Conservation (phyloP, 768 basidiomycete genomes). For the Baorangia bicolor region DNA sequence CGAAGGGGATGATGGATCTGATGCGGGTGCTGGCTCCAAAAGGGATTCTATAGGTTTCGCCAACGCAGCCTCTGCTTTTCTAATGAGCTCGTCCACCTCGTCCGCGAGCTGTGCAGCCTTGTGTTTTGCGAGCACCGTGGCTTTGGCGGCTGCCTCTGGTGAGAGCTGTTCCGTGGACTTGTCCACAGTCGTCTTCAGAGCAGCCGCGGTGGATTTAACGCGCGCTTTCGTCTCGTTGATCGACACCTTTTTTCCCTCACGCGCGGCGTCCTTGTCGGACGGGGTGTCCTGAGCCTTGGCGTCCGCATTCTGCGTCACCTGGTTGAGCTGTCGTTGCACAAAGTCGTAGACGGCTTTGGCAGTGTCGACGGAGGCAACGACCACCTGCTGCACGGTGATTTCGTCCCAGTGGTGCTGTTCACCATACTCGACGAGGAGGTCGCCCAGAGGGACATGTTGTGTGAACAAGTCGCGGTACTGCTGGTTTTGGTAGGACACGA, state of each 20-base stretch:
- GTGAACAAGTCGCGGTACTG: constrained; percentile 86
- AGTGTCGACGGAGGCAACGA: constrained; percentile 52
- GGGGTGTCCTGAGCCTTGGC: constrained; percentile 29
- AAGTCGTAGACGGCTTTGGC: constrained; percentile 50
- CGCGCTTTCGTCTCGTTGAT: constrained; percentile 45
- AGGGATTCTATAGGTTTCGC: constrained; percentile 38
- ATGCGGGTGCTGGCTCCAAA: constrained; percentile 20
- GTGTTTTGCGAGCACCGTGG: constrained; percentile 43
- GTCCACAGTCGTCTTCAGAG: constrained; percentile 50
- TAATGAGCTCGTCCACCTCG: constrained; percentile 65
- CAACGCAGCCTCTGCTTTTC: constrained; percentile 72
- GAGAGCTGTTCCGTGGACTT: constrained; percentile 34
- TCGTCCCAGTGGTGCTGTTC: constrained; percentile 80
- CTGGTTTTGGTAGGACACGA: constrained; percentile 73
- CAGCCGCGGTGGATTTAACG: constrained; percentile 40
- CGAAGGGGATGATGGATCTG: constrained; percentile 26
- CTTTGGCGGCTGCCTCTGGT: constrained; percentile 33
- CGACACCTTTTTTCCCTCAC: constrained; percentile 38
- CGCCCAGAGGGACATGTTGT: constrained; percentile 74
- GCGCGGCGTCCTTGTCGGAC: constrained; percentile 32
- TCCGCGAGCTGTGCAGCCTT: constrained; percentile 53
- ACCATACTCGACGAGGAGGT: constrained; percentile 75
- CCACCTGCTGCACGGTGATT: constrained; percentile 58
- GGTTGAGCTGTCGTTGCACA: constrained; percentile 42
- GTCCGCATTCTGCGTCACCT: constrained; percentile 37